Evolutionary conservation across 768 basidiomycete species (phyloP), one percentile per base, ranked within the genome.

Genomic region (Asterophora parasitica): DNA sequence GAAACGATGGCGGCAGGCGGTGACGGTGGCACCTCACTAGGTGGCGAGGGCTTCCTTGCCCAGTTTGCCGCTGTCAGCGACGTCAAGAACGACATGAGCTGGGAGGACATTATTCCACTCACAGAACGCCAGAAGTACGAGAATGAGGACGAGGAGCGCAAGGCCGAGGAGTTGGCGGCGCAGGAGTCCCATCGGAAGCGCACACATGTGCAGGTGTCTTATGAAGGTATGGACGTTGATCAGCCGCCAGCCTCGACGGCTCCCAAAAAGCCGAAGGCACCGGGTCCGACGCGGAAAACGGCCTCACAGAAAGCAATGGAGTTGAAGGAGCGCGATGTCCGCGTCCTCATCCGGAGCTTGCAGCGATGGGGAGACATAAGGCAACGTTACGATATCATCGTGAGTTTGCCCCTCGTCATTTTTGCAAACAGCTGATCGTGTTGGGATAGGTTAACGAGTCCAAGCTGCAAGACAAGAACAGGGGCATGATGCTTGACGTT

Each of bases 321-420:
- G 64, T 74, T 99, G 52, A 98, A 95, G 71, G 95, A 98, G 65
- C 83, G 96, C 36, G 96, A 99, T 64, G 83, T 98, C 20, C 92
- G 96, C 48, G 93, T 93, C 32, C 75, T 99, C 28, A 90, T 97
- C 46, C 81, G 95, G 54, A 95, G 93, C 62, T 73, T 99, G 58
- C 93, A 96, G 61, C 86, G 92, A 50, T 99, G 96, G 93, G 96
- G 96, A 32, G 95, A 99, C 66, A 91, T 98, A 51, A 81, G 92
- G 40, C 83, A 86, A 57, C 88, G 96, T 31, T 98, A 96, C 68
- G 92, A 96, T 33, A 75, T 85, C 49, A 96, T 99, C 56, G 94
- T 95, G 65, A 65, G 89, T 44, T 15, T 9, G 42, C 13, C 3
- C 30, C n/a, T 26, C 23, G 2, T 45, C 17, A 35, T 26, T 50